These are phyloP conservation scores for Bifiguratus adelaidae DNA, from an alignment of 192 early-diverging fungal genomes.

Conservation along the genomic window DNA sequence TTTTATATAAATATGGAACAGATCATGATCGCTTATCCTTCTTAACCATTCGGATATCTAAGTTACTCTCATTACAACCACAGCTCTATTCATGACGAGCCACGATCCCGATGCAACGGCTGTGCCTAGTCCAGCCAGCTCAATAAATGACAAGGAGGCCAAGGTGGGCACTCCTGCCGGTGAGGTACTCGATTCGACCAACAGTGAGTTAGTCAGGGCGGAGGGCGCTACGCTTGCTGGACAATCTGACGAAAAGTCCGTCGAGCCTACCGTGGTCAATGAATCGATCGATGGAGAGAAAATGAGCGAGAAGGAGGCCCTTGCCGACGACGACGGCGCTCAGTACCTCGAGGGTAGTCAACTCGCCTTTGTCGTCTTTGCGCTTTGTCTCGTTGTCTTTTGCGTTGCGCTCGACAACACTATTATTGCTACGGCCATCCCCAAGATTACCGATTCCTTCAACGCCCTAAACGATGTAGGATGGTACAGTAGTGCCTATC, in stretches of 20 bases:
- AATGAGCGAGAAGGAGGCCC: background rate
- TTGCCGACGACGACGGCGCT: background rate
- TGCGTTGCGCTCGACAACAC: constrained; percentile 56
- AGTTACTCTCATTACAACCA: too few relatives aligned
- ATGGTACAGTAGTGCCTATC: constrained; percentile 66
- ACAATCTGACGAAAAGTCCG: background rate
- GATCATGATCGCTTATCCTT: too few relatives aligned
- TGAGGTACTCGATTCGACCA: background rate
- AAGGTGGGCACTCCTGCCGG: background rate
- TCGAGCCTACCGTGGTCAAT: background rate
- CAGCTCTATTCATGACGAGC: too few relatives aligned
- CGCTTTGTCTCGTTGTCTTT: constrained; percentile 39
- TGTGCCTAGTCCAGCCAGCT: background rate
- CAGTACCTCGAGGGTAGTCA: background rate
- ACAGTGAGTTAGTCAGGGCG: background rate
- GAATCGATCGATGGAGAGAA: background rate
- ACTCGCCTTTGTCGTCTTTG: constrained; percentile 5
- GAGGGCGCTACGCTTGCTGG: background rate
- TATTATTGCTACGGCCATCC: constrained; percentile 61
- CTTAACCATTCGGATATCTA: too few relatives aligned
- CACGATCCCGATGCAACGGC: background rate
- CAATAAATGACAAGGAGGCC: background rate
- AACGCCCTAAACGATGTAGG: constrained; percentile 36
- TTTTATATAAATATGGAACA: too few relatives aligned
- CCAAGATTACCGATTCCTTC: constrained; percentile 54